A percentile compares a stretch with the other conserved stretches of the same genome.
Conservation (phyloP, 176 grass and related monocot species). For the Carex parvula region DNA sequence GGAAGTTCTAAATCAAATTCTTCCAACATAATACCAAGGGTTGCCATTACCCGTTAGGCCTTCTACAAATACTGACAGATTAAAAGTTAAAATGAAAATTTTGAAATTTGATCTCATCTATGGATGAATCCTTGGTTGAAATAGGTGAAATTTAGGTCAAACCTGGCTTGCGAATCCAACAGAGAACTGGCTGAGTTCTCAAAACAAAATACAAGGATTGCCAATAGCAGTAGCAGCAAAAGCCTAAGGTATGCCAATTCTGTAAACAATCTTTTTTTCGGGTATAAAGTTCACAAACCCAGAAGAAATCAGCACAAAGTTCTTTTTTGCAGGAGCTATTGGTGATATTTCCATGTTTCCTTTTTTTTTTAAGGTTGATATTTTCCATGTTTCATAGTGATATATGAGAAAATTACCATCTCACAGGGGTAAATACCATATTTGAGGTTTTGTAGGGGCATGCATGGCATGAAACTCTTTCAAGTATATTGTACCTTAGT, state of each 20-base stretch:
- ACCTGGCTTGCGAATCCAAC: background rate
- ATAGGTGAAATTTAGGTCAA: background rate
- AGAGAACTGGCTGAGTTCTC: background rate
- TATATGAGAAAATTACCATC: background rate
- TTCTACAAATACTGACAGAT: background rate
- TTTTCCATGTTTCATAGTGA: background rate
- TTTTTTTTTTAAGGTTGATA: background rate
- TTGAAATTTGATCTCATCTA: background rate
- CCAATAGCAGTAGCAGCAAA: background rate
- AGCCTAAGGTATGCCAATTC: background rate
- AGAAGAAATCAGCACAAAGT: background rate
- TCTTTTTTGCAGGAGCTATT: background rate
- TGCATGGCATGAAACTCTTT: background rate
- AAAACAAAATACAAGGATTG: background rate
- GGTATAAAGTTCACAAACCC: background rate
- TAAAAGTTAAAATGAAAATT: background rate
- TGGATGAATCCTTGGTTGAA: background rate
- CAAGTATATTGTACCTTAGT: constrained; percentile 44
- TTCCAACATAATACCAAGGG: background rate
- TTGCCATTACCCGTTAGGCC: background rate
- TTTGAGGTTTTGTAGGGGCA: background rate
- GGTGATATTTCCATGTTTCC: background rate
- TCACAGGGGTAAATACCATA: background rate
- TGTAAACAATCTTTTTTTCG: background rate
- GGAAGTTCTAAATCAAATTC: background rate